Conservation (phyloP, 2,329 filamentous ascomycete species). For the Fusarium sp. region DNA sequence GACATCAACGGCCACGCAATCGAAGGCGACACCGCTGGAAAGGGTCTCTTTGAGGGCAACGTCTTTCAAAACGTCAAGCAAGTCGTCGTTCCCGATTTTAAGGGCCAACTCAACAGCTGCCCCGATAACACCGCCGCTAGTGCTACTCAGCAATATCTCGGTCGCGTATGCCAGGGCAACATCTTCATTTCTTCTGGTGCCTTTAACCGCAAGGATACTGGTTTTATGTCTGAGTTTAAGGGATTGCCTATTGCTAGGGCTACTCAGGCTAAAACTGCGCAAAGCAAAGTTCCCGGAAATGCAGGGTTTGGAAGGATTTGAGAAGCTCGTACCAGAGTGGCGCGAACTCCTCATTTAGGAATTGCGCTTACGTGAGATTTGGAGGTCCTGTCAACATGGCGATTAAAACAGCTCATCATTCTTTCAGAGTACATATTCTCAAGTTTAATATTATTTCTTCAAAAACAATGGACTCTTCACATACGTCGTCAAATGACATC, state of each 20-base stretch:
- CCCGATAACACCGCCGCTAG: slow-evolving; percentile 26
- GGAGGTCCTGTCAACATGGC: fast-evolving
- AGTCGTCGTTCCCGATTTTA: slow-evolving; percentile 36
- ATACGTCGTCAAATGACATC: fast-evolving
- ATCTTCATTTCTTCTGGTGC: slow-evolving; percentile 18
- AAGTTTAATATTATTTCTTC: fast-evolving
- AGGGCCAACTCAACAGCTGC: slow-evolving; percentile 45
- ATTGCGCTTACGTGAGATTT: not conserved
- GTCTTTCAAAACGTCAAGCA: slow-evolving; percentile 43
- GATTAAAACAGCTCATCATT: not conserved
- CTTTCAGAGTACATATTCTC: not conserved
- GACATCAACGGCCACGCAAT: slow-evolving; percentile 47
- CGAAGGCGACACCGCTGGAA: slow-evolving; percentile 43
- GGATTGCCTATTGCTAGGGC: slow-evolving; percentile 16
- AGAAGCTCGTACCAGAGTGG: not conserved
- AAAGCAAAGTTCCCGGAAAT: slow-evolving; percentile 3
- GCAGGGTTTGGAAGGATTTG: slow-evolving; percentile 22
- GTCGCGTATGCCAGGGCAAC: slow-evolving; percentile 29
- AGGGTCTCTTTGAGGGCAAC: slow-evolving; percentile 48
- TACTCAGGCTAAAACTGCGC: not conserved
- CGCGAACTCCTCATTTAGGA: no score
- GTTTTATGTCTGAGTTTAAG: slow-evolving; percentile 33
- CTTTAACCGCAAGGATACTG: slow-evolving; percentile 22
- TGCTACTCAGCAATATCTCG: slow-evolving; percentile 27
- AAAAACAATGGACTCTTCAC: fast-evolving